Evolutionary conservation across 2,329 filamentous ascomycete genomes (phyloP).

Genomic region (Claviceps capensis): DNA sequence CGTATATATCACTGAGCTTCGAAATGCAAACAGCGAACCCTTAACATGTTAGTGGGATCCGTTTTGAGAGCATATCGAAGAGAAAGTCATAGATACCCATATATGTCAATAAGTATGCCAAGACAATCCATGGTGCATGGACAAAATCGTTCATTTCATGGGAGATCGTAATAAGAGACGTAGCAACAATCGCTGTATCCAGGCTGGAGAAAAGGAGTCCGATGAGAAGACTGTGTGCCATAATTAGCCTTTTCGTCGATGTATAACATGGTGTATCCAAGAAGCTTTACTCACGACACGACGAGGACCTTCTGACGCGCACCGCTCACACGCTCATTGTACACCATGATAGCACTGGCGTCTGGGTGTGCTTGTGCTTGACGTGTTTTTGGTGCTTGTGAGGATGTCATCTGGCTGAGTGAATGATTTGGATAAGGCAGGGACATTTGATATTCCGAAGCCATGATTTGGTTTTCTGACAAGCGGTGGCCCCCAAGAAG

Average conservation of each 20-base stretch:
- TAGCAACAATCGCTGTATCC: constrained; percentile 45
- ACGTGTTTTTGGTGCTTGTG: constrained; percentile 3
- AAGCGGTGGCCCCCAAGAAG: background rate
- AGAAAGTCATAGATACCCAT: constrained; percentile 25
- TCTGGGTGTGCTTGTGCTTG: background rate
- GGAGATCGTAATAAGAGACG: constrained; percentile 42
- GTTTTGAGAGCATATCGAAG: background rate
- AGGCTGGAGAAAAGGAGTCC: constrained; percentile 43
- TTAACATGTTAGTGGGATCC: constrained; percentile 12
- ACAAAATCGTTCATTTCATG: constrained; percentile 36
- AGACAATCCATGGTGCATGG: constrained; percentile 39
- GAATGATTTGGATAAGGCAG: constrained; percentile 21
- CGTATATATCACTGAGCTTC: constrained; percentile 46
- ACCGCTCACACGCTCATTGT: constrained; percentile 3
- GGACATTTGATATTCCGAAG: constrained; percentile 15
- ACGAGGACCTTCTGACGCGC: constrained; percentile 20
- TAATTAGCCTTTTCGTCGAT: background rate
- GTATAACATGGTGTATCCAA: background rate
- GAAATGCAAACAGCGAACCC: constrained; percentile 44
- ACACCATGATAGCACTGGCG: background rate
- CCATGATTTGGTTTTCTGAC: constrained; percentile 9
- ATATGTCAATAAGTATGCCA: constrained; percentile 43
- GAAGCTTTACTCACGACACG: constrained; percentile 16
- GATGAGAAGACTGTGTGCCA: constrained; percentile 27
- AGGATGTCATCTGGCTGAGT: constrained; percentile 16